phyloP scores from a whole-genome alignment of 169 alveolate species.

The Cryptosporidium xiaoi region DNA sequence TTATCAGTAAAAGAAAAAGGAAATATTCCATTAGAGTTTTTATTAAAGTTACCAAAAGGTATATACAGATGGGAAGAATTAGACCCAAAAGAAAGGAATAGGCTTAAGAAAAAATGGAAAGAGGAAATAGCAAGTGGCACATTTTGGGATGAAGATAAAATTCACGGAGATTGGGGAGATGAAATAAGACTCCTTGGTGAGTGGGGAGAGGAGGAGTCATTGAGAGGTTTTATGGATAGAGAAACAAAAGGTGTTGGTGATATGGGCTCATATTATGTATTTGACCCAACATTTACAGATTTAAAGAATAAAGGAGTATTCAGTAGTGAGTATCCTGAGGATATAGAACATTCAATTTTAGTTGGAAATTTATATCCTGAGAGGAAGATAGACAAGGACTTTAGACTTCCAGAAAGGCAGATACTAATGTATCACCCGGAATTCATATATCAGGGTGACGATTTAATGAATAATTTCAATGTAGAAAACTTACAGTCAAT shows the following conservation, averaged over 20 bases:
- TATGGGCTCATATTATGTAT: conserved; percentile 43
- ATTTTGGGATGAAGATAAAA: conserved; percentile 70
- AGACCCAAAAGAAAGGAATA: conserved; percentile 44
- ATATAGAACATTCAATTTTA: conserved; percentile 39
- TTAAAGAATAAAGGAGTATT: conserved; percentile 35
- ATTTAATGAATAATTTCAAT: conserved; percentile 5
- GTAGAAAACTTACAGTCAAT: conserved; percentile 49
- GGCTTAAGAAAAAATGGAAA: conserved; percentile 50
- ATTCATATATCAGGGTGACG: conserved; percentile 12
- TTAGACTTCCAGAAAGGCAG: conserved; percentile 44
- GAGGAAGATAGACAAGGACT: neutral
- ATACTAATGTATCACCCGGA: conserved; percentile 21
- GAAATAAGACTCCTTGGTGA: conserved; percentile 66
- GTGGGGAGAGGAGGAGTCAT: conserved; percentile 63
- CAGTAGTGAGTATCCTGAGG: conserved; percentile 57
- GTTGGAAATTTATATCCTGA: conserved; percentile 43
- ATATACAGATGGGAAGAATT: conserved; percentile 57
- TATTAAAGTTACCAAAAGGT: conserved; percentile 43
- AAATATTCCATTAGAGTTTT: conserved; percentile 37
- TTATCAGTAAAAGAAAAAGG: conserved; percentile 30
- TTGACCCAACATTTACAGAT: conserved; percentile 41
- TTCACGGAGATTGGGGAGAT: conserved; percentile 64
- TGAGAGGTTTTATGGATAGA: conserved; percentile 48
- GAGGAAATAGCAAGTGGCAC: conserved; percentile 56
- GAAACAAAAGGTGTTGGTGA: conserved; percentile 5